Evolutionary conservation across 495 filamentous ascomycete species (phyloP), one percentile per base, ranked within the genome.

Genomic region (Podospora bellae-mahoneyi): DNA sequence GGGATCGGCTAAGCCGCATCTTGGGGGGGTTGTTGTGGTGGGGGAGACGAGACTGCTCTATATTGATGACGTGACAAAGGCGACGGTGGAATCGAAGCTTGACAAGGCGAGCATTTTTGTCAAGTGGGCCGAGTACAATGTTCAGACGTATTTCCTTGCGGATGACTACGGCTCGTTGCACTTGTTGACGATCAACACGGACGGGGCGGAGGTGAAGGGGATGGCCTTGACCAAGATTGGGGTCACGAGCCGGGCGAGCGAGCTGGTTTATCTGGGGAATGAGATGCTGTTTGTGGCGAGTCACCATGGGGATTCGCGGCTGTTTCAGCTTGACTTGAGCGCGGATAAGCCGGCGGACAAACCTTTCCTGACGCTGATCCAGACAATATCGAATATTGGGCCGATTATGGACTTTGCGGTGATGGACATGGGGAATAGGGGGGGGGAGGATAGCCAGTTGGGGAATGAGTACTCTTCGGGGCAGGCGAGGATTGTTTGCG

Each of bases 401-500:
- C 95, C 95, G 1, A 91, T 98, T 57, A 77, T 97, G 16, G 95
- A 99, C 73, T 97, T 98, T 64, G 90, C 90, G 5, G 87, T 98
- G 13, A 96, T 98, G 91, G 94, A 98, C 74, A 89, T 97, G 82
- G 93, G 94, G 0, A 94, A 90, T 68, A 85, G 92, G 28, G 86
- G 89, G 28, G 86, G 89, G 62, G 88, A 87, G 59, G 92, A 94
- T 68, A 88, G 75, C 44, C 79, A 87, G 28, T 87, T 91, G 53
- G 89, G 86, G 0, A 96, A 95, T 70, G 93, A 96, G 74, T 97
- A 79, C 68, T 97, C 93, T 0, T 96, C 94, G 5, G 96, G 96
- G 1, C 96, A 98, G 79, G 94, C 95, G 64, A 86, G 96, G 32
- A 90, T 99, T 65, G 92, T 99, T 9, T 92, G 94, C 2, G 94